Evolutionary conservation across 176 grass and related monocot species (phyloP), one percentile per base, ranked within the genome.

Genomic region (Musa troglodytarum): DNA sequence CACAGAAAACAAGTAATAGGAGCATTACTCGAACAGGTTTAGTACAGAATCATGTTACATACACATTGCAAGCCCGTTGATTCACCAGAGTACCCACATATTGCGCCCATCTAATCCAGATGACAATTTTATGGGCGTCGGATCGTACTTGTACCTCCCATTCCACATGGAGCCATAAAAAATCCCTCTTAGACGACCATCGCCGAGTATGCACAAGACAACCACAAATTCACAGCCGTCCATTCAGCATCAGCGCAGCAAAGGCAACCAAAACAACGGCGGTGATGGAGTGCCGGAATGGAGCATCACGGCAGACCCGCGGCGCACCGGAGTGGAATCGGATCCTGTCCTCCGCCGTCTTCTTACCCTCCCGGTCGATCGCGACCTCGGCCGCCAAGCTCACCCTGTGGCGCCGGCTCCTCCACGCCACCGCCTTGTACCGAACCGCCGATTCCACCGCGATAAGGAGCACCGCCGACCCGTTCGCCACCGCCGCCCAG

Each of bases 391-490:
- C 77, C 0, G 49, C 24, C 21, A 56, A 6, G 14, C 65, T 56
- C 9, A 79, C 9, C 25, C 3, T 21, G 10, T 23, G 65, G 52
- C 52, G 77, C 53, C 26, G 52, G 53, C 25, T 69, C 65, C 64
- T 69, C 65, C 77, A 22, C 2, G 3, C 52, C 26, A 79, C 2
- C 16, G 29, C 66, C 77, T 79, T 69, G 65, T 69, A 79, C 77
- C 77, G 77, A 1, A 79, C 49, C 3, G 52, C 77, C 17, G 77
- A 58, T 65, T 57, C 26, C 52, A 79, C 9, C 24, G 16, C 50
- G 49, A 77, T 49, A 5, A 25, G 52, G 14, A 79, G 19, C 51
- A 57, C 77, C 52, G 53, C 77, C 3, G 65, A 34, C 7, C 53
- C 11, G 13, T 77, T 77, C 54, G 21, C 21, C 17, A 53, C 25